These are phyloP conservation scores for Staphylotrichum longicolle DNA, from an alignment of 495 filamentous ascomycete genomes.

Conservation along the genomic window DNA sequence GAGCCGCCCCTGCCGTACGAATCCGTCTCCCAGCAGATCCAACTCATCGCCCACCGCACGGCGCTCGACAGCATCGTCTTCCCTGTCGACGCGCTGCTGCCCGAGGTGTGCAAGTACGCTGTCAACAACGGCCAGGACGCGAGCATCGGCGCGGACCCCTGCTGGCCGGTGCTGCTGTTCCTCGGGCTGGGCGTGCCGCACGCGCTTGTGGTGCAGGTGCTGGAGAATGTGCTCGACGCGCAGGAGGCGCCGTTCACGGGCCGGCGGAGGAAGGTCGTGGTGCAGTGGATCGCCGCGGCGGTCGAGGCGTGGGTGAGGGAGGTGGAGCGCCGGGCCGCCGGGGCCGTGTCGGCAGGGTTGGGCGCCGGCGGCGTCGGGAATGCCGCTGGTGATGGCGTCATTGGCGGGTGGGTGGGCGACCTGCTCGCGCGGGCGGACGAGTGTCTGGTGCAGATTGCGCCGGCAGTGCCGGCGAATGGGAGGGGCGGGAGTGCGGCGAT, in stretches of 20 bases:
- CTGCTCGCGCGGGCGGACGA: conserved; percentile 43
- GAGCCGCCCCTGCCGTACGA: conserved; percentile 67
- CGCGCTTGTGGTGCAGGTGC: conserved; percentile 68
- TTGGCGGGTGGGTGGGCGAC: conserved; percentile 44
- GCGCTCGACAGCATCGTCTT: conserved; percentile 72
- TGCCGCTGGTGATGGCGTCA: conserved; percentile 19
- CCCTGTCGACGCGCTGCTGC: conserved; percentile 58
- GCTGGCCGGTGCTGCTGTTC: conserved; percentile 83
- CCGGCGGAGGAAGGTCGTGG: conserved; percentile 38
- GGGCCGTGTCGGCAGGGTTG: conserved; percentile 11
- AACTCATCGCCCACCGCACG: conserved; percentile 73
- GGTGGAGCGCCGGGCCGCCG: conserved; percentile 39
- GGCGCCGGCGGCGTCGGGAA: neutral
- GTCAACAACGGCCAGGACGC: conserved; percentile 66
- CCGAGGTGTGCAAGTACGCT: conserved; percentile 75
- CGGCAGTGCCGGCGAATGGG: neutral
- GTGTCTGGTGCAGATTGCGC: conserved; percentile 29
- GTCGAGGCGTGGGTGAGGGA: conserved; percentile 45
- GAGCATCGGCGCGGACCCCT: conserved; percentile 55
- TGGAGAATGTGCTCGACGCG: conserved; percentile 80
- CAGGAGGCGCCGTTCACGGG: conserved; percentile 82
- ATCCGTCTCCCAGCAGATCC: conserved; percentile 67
- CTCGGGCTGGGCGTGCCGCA: conserved; percentile 70
- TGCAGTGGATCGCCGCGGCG: conserved; percentile 44
- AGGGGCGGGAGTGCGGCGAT: conserved; percentile 2